phyloP scores from a whole-genome alignment of 257 asterid genomes.

The Leonotis leonurus region DNA sequence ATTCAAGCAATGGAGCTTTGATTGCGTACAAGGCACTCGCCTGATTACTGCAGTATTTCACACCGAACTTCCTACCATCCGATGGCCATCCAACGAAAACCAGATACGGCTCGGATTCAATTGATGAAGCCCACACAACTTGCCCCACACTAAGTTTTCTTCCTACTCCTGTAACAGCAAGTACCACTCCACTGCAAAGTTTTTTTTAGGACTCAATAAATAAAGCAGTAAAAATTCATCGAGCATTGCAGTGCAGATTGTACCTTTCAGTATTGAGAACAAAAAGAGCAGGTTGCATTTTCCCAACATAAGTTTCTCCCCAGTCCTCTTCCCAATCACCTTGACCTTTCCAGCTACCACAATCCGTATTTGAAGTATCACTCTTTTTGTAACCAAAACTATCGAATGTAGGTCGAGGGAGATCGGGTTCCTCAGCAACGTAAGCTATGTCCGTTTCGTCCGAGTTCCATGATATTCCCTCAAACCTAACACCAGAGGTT shows the following conservation, averaged over 20 bases:
- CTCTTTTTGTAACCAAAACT: constrained; percentile 46
- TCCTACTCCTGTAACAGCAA: constrained; percentile 45
- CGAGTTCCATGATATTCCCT: constrained; percentile 84
- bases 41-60: constrained; percentile 69
- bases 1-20: constrained; percentile 33
- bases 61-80: constrained; percentile 67
- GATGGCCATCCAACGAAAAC: constrained; percentile 91
- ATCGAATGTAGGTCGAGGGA: constrained; percentile 53
- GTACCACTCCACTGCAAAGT: constrained; percentile 69
- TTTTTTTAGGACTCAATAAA: constrained; percentile 3
- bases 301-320: constrained; percentile 92
- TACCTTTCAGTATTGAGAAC: constrained; percentile 58
- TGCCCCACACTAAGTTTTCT: constrained; percentile 73
- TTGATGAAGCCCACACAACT: constrained; percentile 77
- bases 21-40: constrained; percentile 73
- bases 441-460: constrained; percentile 74
- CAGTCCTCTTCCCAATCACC: constrained; percentile 94
- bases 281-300: constrained; percentile 77
- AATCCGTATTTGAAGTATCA: constrained; percentile 43
- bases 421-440: constrained; percentile 75
- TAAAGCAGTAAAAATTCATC: not conserved
- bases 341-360: constrained; percentile 74
- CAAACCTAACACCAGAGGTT: constrained; percentile 57
- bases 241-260: not conserved
- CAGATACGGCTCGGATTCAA: constrained; percentile 40